These are phyloP conservation scores for Alternaria postmessia DNA, from an alignment of 2,329 filamentous ascomycete species.

Conservation along the genomic window DNA sequence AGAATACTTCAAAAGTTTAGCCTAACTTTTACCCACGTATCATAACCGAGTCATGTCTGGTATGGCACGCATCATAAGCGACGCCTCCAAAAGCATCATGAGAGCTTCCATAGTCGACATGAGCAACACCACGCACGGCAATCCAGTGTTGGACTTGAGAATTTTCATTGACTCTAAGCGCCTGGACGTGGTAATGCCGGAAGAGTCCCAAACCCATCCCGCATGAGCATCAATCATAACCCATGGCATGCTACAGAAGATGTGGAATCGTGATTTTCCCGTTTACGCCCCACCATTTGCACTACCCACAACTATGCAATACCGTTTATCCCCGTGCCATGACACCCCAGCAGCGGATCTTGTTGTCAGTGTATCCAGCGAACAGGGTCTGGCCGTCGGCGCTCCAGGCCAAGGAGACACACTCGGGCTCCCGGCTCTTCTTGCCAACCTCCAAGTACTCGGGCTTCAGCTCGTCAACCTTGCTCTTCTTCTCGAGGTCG, in stretches of 20 bases:
- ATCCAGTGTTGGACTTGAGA: conserved; percentile 47
- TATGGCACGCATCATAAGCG: conserved; percentile 48
- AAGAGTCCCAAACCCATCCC: conserved; percentile 47
- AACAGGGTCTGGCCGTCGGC: conserved; percentile 99
- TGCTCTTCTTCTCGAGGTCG: conserved; percentile 99
- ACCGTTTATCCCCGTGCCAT: conserved; percentile 52
- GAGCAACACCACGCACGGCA: conserved; percentile 9
- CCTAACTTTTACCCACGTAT: neutral
- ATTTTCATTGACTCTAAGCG: conserved; percentile 56
- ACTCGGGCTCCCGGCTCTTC: conserved; percentile 99
- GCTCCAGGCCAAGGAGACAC: conserved; percentile 95
- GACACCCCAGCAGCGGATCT: conserved; percentile 59
- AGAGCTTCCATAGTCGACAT: conserved; percentile 2
- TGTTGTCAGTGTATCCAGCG: conserved; percentile 99
- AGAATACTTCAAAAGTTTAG: neutral
- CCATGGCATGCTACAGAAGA: conserved; percentile 51
- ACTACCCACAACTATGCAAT: conserved; percentile 32
- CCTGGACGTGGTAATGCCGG: conserved; percentile 53
- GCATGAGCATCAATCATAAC: conserved; percentile 48
- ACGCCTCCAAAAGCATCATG: neutral
- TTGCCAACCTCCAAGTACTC: conserved; percentile 96
- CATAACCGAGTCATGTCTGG: neutral
- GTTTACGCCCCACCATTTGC: conserved; percentile 31
- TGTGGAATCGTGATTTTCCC: conserved; percentile 52
- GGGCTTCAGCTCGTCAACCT: conserved; percentile 99